A percentile compares a stretch with the other conserved stretches of the same genome.
These are phyloP conservation scores for Hypericum androsaemum DNA, from an alignment of 345 rosid species.

Conservation along the genomic window DNA sequence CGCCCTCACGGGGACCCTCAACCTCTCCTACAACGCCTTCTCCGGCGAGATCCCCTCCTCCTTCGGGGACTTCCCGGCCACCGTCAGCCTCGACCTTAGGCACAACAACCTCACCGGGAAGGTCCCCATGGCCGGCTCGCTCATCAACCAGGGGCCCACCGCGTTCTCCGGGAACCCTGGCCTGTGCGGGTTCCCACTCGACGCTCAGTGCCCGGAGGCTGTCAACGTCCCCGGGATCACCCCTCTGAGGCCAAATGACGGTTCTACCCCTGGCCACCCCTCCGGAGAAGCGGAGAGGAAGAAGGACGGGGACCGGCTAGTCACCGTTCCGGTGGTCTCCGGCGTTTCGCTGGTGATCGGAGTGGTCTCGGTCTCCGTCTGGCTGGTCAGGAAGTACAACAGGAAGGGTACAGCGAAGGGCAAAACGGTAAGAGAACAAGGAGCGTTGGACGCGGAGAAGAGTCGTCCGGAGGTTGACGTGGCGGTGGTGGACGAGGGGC, in stretches of 20 bases:
- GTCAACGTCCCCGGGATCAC: slow-evolving; percentile 28
- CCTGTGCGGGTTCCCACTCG: slow-evolving; percentile 86
- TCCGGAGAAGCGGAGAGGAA: slow-evolving; percentile 15
- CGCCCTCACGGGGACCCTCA: slow-evolving; percentile 59
- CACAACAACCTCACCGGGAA: slow-evolving; percentile 75
- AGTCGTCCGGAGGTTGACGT: not conserved
- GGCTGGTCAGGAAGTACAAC: slow-evolving; percentile 46
- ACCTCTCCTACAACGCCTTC: slow-evolving; percentile 58
- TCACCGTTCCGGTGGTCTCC: slow-evolving; percentile 49
- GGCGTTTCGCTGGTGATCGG: slow-evolving; percentile 55
- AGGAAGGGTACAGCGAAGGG: slow-evolving; percentile 14
- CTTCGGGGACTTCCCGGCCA: slow-evolving; percentile 59
- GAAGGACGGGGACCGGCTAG: slow-evolving; percentile 26
- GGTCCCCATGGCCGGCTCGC: slow-evolving; percentile 74
- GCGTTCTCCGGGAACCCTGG: slow-evolving; percentile 73
- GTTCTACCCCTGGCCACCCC: slow-evolving; percentile 14
- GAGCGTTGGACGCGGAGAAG: not conserved
- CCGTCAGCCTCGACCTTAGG: slow-evolving; percentile 74
- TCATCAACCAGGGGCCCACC: slow-evolving; percentile 91
- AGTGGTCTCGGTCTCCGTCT: slow-evolving; percentile 44
- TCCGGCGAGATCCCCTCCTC: slow-evolving; percentile 65
- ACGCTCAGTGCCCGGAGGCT: slow-evolving; percentile 48
- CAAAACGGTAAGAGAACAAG: slow-evolving; percentile 28
- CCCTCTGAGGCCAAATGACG: slow-evolving; percentile 31
- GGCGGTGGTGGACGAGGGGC: slow-evolving; percentile 32